Percentiles rank a stretch among this genome's conserved stretches.
Evolutionary conservation across 352 stramenopile species (phyloP).

Genomic region (Lagenidium giganteum): DNA sequence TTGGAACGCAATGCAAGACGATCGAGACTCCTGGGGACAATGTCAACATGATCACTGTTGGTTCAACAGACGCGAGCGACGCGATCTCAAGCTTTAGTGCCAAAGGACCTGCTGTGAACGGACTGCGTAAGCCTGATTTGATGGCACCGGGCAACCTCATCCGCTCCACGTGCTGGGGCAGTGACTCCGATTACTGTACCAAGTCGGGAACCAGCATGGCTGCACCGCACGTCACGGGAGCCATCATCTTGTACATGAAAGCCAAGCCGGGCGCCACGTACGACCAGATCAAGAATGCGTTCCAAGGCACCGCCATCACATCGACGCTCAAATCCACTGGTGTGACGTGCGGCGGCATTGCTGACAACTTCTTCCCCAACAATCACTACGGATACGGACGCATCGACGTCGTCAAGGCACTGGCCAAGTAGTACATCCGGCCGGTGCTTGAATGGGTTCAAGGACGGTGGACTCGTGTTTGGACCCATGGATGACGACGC

Average conservation of each 20-base stretch:
- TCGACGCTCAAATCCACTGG: slow-evolving; percentile 23
- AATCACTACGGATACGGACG: slow-evolving; percentile 18
- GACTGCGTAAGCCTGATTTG: slow-evolving; percentile 48
- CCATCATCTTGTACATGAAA: slow-evolving; percentile 47
- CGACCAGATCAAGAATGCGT: slow-evolving; percentile 31
- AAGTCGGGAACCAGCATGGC: slow-evolving; percentile 70
- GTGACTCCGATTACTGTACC: slow-evolving; percentile 39
- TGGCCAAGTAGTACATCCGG: too few relatives aligned
- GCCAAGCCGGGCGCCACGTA: slow-evolving; percentile 28
- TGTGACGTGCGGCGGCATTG: slow-evolving; percentile 28
- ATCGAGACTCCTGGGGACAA: slow-evolving; percentile 51
- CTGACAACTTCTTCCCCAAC: slow-evolving; percentile 46
- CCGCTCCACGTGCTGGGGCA: slow-evolving; percentile 39
- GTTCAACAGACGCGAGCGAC: slow-evolving; percentile 43
- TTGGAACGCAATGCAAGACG: slow-evolving; percentile 36
- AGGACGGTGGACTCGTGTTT: too few relatives aligned
- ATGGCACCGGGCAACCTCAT: slow-evolving; percentile 39
- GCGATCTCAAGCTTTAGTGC: slow-evolving; percentile 40
- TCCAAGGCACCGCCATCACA: slow-evolving; percentile 25
- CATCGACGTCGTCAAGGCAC: slow-evolving; percentile 11
- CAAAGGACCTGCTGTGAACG: slow-evolving; percentile 38
- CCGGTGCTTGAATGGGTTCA: too few relatives aligned
- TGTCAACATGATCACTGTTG: slow-evolving; percentile 52
- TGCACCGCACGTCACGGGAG: slow-evolving; percentile 48
- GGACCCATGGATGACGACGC: too few relatives aligned